Conservation (phyloP, 805 yeast species). For the Lipomyces oligophaga region DNA sequence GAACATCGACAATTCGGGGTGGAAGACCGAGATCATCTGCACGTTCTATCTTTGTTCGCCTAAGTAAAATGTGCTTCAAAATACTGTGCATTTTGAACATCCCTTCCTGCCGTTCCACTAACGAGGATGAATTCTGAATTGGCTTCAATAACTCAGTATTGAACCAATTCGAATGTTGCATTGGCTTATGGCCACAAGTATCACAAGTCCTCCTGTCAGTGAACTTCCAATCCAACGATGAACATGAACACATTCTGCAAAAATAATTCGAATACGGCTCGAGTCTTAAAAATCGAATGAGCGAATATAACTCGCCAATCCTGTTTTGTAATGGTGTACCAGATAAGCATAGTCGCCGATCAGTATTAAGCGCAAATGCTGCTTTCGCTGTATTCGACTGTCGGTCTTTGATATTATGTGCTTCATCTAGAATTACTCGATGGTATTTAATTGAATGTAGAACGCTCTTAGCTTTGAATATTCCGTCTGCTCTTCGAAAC, state of each 20-base stretch:
- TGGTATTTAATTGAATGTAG: conserved; percentile 73
- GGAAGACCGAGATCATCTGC: conserved; percentile 98
- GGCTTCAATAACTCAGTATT: conserved; percentile 94
- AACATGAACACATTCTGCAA: conserved; percentile 90
- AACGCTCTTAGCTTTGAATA: conserved; percentile 69
- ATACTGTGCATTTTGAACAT: conserved; percentile 72
- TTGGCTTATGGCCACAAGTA: conserved; percentile 82
- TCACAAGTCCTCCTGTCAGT: conserved; percentile 81
- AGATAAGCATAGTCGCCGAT: conserved; percentile 83
- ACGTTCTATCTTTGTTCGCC: conserved; percentile 92
- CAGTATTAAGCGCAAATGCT: conserved; percentile 66
- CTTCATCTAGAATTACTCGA: conserved; percentile 90
- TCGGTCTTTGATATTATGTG: conserved; percentile 94
- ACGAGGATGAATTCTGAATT: conserved; percentile 78
- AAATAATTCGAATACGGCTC: conserved; percentile 85
- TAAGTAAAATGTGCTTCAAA: conserved; percentile 75
- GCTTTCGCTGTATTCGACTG: conserved; percentile 92
- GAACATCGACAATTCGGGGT: conserved; percentile 86
- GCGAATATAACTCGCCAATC: conserved; percentile 92
- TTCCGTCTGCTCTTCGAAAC: conserved; percentile 64
- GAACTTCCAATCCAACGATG: conserved; percentile 76
- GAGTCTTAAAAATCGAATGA: conserved; percentile 77
- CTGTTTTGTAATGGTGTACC: conserved; percentile 97
- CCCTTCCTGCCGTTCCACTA: conserved; percentile 74
- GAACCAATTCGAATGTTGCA: conserved; percentile 93